These are phyloP conservation scores for Xylariaceae sp. DNA, from an alignment of 2,329 filamentous ascomycete genomes.

Conservation along the genomic window DNA sequence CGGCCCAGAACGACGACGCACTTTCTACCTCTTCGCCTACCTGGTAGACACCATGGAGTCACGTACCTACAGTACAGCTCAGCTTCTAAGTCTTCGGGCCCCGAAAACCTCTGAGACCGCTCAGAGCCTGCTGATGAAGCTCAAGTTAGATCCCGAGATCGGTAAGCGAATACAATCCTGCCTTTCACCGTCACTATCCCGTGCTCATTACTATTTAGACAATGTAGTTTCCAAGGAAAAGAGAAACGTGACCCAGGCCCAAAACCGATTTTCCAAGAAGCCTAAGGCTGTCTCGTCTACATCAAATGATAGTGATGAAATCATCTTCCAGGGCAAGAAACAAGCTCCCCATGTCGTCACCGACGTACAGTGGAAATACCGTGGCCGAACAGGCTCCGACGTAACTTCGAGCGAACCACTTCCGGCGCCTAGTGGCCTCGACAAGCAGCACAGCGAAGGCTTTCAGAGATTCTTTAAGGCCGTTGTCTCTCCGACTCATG, in stretches of 20 bases:
- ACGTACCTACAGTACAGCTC: slow-evolving; percentile 50
- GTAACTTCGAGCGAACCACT: slow-evolving; percentile 53
- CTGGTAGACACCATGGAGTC: slow-evolving; percentile 49
- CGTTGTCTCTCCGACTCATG: slow-evolving; percentile 70
- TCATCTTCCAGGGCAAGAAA: slow-evolving; percentile 46
- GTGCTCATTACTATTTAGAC: slow-evolving; percentile 14
- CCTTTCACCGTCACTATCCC: not conserved
- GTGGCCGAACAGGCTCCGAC: slow-evolving; percentile 53
- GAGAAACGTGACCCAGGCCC: slow-evolving; percentile 25
- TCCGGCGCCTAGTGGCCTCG: slow-evolving; percentile 57
- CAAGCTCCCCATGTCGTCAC: slow-evolving; percentile 30
- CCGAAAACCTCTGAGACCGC: slow-evolving; percentile 12
- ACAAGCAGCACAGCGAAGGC: slow-evolving; percentile 66
- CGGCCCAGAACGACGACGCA: slow-evolving; percentile 42
- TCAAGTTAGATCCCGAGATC: slow-evolving; percentile 46
- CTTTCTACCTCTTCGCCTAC: slow-evolving; percentile 50
- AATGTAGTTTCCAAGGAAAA: slow-evolving; percentile 40
- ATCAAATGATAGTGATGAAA: slow-evolving; percentile 44
- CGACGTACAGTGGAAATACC: slow-evolving; percentile 49
- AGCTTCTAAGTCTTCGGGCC: slow-evolving; percentile 51
- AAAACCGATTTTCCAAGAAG: slow-evolving; percentile 35
- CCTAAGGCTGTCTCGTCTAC: slow-evolving; percentile 44
- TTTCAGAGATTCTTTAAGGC: slow-evolving; percentile 72
- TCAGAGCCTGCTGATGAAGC: slow-evolving; percentile 22
- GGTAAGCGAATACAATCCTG: slow-evolving; percentile 42